Conservation (phyloP, 805 yeast genomes). For the Kurtzmaniella fragi region DNA sequence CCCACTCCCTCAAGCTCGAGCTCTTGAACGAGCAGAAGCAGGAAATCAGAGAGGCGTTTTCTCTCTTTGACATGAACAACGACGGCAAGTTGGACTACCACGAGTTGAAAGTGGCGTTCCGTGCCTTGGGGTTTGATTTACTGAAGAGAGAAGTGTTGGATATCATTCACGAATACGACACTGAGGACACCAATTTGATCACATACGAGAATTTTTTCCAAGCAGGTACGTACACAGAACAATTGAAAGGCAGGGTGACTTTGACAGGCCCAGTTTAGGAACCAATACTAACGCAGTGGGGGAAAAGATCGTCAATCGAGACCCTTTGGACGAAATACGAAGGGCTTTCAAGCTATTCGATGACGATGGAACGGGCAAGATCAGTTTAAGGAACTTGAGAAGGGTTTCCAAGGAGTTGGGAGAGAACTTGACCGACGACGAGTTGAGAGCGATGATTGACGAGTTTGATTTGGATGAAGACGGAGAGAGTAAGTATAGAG, state of each 20-base stretch:
- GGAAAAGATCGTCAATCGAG: slow-evolving; percentile 76
- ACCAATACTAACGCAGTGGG: slow-evolving; percentile 50
- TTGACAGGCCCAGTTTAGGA: not conserved
- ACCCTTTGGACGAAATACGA: slow-evolving; percentile 87
- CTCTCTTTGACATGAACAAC: slow-evolving; percentile 84
- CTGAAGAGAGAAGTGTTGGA: slow-evolving; percentile 69
- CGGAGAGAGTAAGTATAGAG: slow-evolving; percentile 63
- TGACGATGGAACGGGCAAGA: slow-evolving; percentile 82
- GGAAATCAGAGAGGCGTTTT: slow-evolving; percentile 88
- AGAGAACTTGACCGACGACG: slow-evolving; percentile 88
- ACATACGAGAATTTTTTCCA: slow-evolving; percentile 77
- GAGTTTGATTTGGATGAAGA: slow-evolving; percentile 96
- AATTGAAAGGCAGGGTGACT: slow-evolving; percentile 1
- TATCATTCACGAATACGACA: slow-evolving; percentile 75
- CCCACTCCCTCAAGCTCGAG: slow-evolving; percentile 53
- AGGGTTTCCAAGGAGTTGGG: slow-evolving; percentile 91
- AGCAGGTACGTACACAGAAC: slow-evolving; percentile 46
- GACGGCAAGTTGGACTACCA: slow-evolving; percentile 91
- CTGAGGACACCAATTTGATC: slow-evolving; percentile 67
- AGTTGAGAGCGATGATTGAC: slow-evolving; percentile 92
- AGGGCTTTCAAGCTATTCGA: slow-evolving; percentile 89
- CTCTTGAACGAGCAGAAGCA: slow-evolving; percentile 82
- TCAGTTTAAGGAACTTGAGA: slow-evolving; percentile 73
- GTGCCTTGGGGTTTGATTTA: slow-evolving; percentile 89
- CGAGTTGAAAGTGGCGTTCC: slow-evolving; percentile 86